Base-by-base conservation (phyloP, 345 rosid genomes). In the Cardamine chenopodiifolia region DNA sequence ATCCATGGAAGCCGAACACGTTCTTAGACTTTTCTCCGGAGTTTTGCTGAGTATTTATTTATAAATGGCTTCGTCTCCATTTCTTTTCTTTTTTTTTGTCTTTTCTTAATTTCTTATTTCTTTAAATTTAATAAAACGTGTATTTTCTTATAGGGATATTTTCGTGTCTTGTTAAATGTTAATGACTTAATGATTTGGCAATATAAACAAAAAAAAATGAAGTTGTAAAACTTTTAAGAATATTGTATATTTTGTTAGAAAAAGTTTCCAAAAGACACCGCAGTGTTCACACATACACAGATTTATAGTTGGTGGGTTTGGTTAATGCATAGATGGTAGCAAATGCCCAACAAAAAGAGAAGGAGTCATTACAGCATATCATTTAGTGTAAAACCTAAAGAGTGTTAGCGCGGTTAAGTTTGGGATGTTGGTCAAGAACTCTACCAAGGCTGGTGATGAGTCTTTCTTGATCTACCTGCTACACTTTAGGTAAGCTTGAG, bases 381-480 rank as follows among this genome's bases (percentile, higher is more conserved):
- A n/a, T 83, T 87, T 60, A 90, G 84, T 85, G 84, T 83, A 82
- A 85, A 90, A 60, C 90, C 91, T 81, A 89, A 82, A n/a, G 40
- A 86, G 90, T 3, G 91, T 84, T 18, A 18, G 12, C 53, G 2
- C 0, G 22, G 53, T 48, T 69, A 86, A 48, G 53, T 85, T 82
- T 45, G 82, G 86, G 74, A 89, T 88, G 58, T 79, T 85, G 77
- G 79, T 87, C 79, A 88, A 86, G 0, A 86, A 85, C 40, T 88
- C 85, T 78, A 67, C 77, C 62, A 90, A 90, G 61, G 90, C 81
- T 4, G 86, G 82, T 3, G 82, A 85, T 81, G 10, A 47, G 85
- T 62, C 78, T 89, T 84, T 78, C 86, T 92, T 76, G 79, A 85
- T 79, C 89, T 85, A 63, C 90, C 96, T 90, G 83, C 79, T 55